Conservation (phyloP, 768 basidiomycete genomes). For the Mycena leptocephala region DNA sequence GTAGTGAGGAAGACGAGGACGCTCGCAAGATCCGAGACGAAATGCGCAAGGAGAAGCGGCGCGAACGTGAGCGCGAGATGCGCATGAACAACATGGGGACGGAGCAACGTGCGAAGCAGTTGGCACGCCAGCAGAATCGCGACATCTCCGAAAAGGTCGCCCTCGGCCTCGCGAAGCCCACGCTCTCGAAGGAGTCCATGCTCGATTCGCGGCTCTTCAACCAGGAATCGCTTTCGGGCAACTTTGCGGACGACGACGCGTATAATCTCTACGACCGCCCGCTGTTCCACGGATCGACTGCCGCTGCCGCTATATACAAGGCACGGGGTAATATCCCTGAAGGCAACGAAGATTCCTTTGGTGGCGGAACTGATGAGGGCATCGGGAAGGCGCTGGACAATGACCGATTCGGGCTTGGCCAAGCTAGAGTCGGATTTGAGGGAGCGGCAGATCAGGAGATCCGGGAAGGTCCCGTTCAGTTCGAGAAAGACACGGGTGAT, state of each 20-base stretch:
- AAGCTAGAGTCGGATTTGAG: slow-evolving; percentile 90
- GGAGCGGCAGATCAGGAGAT: slow-evolving; percentile 91
- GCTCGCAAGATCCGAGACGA: slow-evolving; percentile 89
- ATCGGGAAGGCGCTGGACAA: slow-evolving; percentile 92
- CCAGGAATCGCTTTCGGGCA: slow-evolving; percentile 87
- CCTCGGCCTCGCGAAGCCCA: slow-evolving; percentile 97
- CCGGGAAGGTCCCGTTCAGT: slow-evolving; percentile 95
- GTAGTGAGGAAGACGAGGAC: slow-evolving; percentile 85
- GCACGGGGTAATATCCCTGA: slow-evolving; percentile 89
- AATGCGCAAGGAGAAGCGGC: slow-evolving; percentile 93
- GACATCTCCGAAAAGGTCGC: slow-evolving; percentile 99
- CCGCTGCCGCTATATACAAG: slow-evolving; percentile 99
- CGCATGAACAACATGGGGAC: slow-evolving; percentile 99
- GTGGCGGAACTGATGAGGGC: slow-evolving; percentile 96
- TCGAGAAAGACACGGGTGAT: slow-evolving; percentile 98
- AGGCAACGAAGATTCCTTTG: slow-evolving; percentile 93
- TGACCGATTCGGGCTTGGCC: slow-evolving; percentile 94
- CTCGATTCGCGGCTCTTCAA: slow-evolving; percentile 98
- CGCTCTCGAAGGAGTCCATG: slow-evolving; percentile 96
- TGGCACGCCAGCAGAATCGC: slow-evolving; percentile 97
- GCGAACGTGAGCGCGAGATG: slow-evolving; percentile 97
- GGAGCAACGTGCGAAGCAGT: slow-evolving; percentile 95
- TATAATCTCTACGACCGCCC: slow-evolving; percentile 97
- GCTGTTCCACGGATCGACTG: slow-evolving; percentile 95
- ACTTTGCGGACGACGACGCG: slow-evolving; percentile 93